phyloP scores from a whole-genome alignment of 192 early-diverging fungal genomes.

The Dimargaris verticillata region DNA sequence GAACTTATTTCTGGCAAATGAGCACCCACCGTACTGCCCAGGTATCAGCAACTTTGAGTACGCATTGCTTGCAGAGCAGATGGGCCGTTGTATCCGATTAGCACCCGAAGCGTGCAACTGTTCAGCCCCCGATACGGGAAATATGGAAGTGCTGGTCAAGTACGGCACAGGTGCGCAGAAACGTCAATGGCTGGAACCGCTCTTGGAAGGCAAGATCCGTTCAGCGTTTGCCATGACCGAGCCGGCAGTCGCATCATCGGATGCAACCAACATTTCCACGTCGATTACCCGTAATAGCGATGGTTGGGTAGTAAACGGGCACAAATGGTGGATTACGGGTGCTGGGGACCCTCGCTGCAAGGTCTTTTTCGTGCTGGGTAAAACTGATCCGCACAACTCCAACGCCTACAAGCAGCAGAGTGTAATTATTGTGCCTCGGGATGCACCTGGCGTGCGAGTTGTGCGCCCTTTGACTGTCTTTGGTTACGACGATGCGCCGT shows the following conservation, averaged over 20 bases:
- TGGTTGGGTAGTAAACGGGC: constrained; percentile 56
- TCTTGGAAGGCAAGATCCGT: constrained; percentile 81
- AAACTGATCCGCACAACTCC: constrained; percentile 43
- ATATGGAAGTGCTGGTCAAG: constrained; percentile 98
- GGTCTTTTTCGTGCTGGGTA: constrained; percentile 87
- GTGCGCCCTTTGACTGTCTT: constrained; percentile 76
- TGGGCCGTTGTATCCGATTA: constrained; percentile 58
- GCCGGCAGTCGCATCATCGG: constrained; percentile 83
- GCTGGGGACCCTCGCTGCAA: constrained; percentile 87
- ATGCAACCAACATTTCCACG: constrained; percentile 93
- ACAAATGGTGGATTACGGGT: constrained; percentile 99
- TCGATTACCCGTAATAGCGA: constrained; percentile 47
- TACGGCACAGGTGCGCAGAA: constrained; percentile 82
- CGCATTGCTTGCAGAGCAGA: constrained; percentile 75
- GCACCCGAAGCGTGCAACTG: constrained; percentile 93
- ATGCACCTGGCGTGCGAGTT: constrained; percentile 66
- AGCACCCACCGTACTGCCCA: constrained; percentile 41
- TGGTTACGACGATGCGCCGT: constrained; percentile 91
- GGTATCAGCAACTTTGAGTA: constrained; percentile 93
- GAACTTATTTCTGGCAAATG: constrained; percentile 81
- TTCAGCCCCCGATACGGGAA: constrained; percentile 90
- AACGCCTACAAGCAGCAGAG: constrained; percentile 72
- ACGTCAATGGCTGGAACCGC: constrained; percentile 53
- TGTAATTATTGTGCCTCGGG: constrained; percentile 73
- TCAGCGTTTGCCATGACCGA: constrained; percentile 99